phyloP scores from a whole-genome alignment of 805 yeast genomes.

The Pichia kluyveri region DNA sequence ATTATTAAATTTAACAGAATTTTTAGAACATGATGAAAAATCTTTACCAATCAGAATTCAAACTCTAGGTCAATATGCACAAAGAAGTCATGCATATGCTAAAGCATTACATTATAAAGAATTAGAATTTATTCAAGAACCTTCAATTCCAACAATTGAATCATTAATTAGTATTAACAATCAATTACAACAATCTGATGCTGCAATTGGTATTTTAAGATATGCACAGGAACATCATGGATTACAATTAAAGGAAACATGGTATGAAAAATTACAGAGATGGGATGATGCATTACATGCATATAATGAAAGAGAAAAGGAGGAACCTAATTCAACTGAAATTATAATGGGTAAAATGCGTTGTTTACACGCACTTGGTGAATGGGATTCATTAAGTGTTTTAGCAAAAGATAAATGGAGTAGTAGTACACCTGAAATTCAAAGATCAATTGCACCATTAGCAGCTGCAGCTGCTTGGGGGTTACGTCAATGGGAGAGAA shows the following conservation, averaged over 20 bases:
- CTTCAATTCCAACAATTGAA: constrained; percentile 86
- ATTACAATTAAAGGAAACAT: constrained; percentile 86
- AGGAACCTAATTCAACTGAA: constrained; percentile 66
- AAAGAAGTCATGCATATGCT: constrained; percentile 94
- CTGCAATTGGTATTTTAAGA: constrained; percentile 93
- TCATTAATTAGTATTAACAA: constrained; percentile 87
- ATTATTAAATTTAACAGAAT: constrained; percentile 82
- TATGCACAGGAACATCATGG: constrained; percentile 90
- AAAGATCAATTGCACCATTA: constrained; percentile 84
- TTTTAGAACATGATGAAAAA: constrained; percentile 95
- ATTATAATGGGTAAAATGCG: constrained; percentile 97
- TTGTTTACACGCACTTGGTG: constrained; percentile 96
- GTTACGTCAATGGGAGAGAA: constrained; percentile 89
- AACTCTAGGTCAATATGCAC: constrained; percentile 86
- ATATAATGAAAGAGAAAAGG: constrained; percentile 67
- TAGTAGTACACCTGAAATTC: constrained; percentile 58
- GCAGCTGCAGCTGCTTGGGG: constrained; percentile 99
- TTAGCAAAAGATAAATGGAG: constrained; percentile 85
- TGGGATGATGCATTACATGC: constrained; percentile 98
- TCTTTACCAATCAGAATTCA: constrained; percentile 87
- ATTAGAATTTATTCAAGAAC: constrained; percentile 87
- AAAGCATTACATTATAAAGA: constrained; percentile 95
- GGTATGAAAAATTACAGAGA: constrained; percentile 94
- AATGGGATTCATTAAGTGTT: constrained; percentile 89
- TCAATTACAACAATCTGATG: constrained; percentile 92